phyloP scores from a whole-genome alignment of 225 moss, liverwort and hornwort genomes.

The Sphagnum tenellum region DNA sequence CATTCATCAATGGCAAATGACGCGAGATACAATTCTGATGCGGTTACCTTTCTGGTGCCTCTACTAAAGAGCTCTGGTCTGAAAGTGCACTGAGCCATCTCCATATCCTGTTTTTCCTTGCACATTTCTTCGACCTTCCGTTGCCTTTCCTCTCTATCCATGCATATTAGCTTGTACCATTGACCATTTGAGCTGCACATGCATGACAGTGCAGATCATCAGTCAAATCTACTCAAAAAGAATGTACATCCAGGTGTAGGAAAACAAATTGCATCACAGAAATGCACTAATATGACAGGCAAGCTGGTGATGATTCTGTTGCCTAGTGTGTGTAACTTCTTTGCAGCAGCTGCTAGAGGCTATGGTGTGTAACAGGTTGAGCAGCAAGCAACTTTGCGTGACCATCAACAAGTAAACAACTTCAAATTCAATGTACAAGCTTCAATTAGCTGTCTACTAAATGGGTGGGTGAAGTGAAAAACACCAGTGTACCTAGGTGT shows the following conservation, averaged over 20 bases:
- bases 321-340: too few species aligned
- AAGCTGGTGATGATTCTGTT: not conserved
- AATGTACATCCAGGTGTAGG: not conserved
- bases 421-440: too few species aligned
- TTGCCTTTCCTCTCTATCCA: slow-evolving; percentile 53
- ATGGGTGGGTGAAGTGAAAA: not conserved
- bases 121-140: slow-evolving; percentile 57
- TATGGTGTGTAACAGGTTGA: too few species aligned
- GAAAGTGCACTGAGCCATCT: slow-evolving; percentile 88
- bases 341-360: too few species aligned
- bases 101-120: slow-evolving; percentile 53
- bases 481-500: not conserved
- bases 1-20: too few species aligned
- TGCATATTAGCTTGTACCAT: slow-evolving; percentile 65
- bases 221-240: too few species aligned
- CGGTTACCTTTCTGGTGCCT: slow-evolving; percentile 5
- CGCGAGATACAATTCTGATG: slow-evolving; percentile 2
- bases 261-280: slow-evolving; percentile 5
- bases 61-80: slow-evolving; percentile 54
- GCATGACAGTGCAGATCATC: too few species aligned
- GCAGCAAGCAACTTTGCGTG: too few species aligned
- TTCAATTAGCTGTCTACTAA: too few species aligned
- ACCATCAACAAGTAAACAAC: too few species aligned
- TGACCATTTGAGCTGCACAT: slow-evolving; percentile 62
- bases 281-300: not conserved